A percentile compares a stretch with the other conserved stretches of the same genome.
Conservation (phyloP, 1,284 basidiomycete species). For the Fistulinella staudtii region DNA sequence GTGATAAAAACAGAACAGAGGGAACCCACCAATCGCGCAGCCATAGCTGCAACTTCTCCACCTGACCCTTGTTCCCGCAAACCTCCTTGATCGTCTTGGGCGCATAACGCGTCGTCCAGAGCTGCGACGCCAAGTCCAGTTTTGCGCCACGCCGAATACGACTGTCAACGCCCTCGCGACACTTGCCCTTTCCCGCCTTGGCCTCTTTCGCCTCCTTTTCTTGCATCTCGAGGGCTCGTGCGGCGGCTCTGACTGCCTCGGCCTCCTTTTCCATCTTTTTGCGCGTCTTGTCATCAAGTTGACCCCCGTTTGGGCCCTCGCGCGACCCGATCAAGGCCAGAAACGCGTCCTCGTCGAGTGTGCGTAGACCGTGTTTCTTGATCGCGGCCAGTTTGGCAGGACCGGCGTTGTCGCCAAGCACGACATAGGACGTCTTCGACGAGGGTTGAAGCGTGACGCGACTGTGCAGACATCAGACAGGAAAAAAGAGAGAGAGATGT, state of each 20-base stretch:
- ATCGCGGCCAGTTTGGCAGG: slow-evolving; percentile 84
- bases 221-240: slow-evolving; percentile 70
- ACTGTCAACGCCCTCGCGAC: slow-evolving; percentile 20
- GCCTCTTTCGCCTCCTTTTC: slow-evolving; percentile 58
- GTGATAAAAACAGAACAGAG: neutral
- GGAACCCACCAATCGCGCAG: slow-evolving; percentile 74
- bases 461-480: slow-evolving; percentile 36
- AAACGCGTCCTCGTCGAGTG: slow-evolving; percentile 87
- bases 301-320: slow-evolving; percentile 37
- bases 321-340: slow-evolving; percentile 77
- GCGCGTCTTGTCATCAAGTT: slow-evolving; percentile 74
- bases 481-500: neutral
- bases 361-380: slow-evolving; percentile 72
- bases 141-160: slow-evolving; percentile 21
- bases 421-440: slow-evolving; percentile 85
- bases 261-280: slow-evolving; percentile 84
- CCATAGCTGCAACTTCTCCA: slow-evolving; percentile 89
- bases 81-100: slow-evolving; percentile 86
- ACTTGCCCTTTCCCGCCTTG: slow-evolving; percentile 28
- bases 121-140: slow-evolving; percentile 52
- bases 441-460: slow-evolving; percentile 88
- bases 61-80: slow-evolving; percentile 89
- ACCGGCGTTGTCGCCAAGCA: slow-evolving; percentile 87
- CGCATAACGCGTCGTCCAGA: slow-evolving; percentile 97
- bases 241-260: slow-evolving; percentile 67